Evolutionary conservation across 345 rosid genomes (phyloP).

Genomic region (Salix udensis): DNA sequence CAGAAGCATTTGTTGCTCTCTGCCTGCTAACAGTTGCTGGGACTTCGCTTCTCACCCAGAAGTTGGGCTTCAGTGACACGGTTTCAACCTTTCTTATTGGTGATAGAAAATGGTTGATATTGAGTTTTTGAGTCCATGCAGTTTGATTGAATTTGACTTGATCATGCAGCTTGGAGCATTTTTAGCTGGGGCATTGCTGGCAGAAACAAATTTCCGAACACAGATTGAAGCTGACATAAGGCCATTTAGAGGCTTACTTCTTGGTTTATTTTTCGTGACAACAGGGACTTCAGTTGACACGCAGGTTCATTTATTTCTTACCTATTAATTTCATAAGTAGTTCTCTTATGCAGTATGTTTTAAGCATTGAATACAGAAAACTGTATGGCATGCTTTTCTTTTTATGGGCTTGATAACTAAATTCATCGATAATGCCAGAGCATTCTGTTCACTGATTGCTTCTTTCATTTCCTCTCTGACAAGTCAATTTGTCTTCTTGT

Average conservation of each 20-base stretch:
- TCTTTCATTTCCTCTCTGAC: slow-evolving; percentile 6
- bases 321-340: neutral
- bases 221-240: slow-evolving; percentile 99
- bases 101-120: slow-evolving; percentile 6
- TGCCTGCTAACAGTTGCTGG: slow-evolving; percentile 91
- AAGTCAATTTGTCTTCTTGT: slow-evolving; percentile 11
- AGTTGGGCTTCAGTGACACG: slow-evolving; percentile 95
- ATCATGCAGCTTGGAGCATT: slow-evolving; percentile 89
- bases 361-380: too few species aligned
- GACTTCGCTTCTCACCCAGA: slow-evolving; percentile 85
- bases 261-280: slow-evolving; percentile 90
- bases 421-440: neutral
- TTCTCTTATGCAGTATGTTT: neutral
- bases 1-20: slow-evolving; percentile 94
- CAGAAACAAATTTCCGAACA: slow-evolving; percentile 92
- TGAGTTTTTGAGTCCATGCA: slow-evolving; percentile 8
- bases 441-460: neutral
- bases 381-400: too few species aligned
- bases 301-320: slow-evolving; percentile 46
- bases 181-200: slow-evolving; percentile 90
- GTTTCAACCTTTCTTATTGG: slow-evolving; percentile 33
- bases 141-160: slow-evolving; percentile 9
- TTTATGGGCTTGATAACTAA: neutral
- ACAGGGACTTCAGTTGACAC: slow-evolving; percentile 94
- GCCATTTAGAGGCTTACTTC: slow-evolving; percentile 94